phyloP scores from a whole-genome alignment of 768 basidiomycete genomes.

The Terana coerulea region DNA sequence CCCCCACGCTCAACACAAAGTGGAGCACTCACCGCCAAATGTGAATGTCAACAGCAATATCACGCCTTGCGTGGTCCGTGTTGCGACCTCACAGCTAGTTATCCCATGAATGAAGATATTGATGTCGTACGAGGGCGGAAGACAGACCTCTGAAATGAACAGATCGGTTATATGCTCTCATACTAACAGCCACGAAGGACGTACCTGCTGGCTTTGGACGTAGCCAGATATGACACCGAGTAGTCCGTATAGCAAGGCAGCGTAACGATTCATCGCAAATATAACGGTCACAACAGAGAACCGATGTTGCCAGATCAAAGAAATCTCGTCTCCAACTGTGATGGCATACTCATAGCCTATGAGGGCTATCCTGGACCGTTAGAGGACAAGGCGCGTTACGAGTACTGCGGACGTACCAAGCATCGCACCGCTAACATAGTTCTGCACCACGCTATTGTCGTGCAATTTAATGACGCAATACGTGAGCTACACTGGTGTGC shows the following conservation, averaged over 20 bases:
- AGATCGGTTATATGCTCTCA: not conserved
- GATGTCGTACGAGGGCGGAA: too few relatives aligned
- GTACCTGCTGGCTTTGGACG: not conserved
- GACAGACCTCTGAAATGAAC: not conserved
- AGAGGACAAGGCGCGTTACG: too few relatives aligned
- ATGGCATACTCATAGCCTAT: slow-evolving; percentile 20
- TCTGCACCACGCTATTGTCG: not conserved
- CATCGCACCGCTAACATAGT: slow-evolving; percentile 3
- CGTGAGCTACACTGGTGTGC: not conserved
- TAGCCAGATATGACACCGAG: not conserved
- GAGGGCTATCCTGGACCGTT: slow-evolving; percentile 10
- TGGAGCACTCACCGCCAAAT: slow-evolving; percentile 4
- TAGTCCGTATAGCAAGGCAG: not conserved
- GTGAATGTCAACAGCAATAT: slow-evolving; percentile 2
- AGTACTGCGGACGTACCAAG: not conserved
- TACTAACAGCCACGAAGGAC: not conserved
- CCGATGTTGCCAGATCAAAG: slow-evolving; percentile 1
- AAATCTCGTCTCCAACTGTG: slow-evolving; percentile 6
- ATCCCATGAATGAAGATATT: too few relatives aligned
- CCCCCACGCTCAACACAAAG: not conserved
- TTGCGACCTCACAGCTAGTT: not conserved
- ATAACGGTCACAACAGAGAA: not conserved
- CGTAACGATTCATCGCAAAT: slow-evolving; percentile 10
- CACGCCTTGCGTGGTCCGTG: not conserved
- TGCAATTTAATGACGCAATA: not conserved